Conservation (phyloP, 2,329 filamentous ascomycete genomes). For the Aspergillus eucalypticola region DNA sequence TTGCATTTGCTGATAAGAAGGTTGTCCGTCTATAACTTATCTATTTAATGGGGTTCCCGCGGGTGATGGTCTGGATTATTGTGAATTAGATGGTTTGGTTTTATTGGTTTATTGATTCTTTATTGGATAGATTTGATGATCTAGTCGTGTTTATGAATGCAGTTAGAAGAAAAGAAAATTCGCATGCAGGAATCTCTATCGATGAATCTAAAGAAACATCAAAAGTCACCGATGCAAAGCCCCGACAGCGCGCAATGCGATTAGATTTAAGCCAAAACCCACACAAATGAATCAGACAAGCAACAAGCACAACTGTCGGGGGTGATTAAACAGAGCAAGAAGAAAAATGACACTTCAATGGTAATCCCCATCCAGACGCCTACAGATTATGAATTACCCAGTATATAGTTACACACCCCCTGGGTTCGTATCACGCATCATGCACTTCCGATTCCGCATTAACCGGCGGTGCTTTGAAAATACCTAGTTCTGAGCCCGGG, state of each 20-base stretch:
- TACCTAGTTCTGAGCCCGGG: conserved; percentile 69
- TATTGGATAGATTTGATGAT: neutral
- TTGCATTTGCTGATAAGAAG: conserved; percentile 17
- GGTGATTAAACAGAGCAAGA: neutral
- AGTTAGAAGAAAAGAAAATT: neutral
- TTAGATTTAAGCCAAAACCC: conserved; percentile 3
- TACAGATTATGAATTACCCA: conserved; percentile 6
- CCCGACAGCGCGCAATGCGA: conserved; percentile 4
- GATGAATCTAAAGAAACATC: neutral
- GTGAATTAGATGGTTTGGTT: no score
- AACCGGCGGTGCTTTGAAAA: conserved; percentile 51
- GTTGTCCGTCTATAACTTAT: neutral
- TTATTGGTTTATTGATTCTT: no score
- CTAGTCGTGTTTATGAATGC: neutral
- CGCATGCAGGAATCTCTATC: neutral
- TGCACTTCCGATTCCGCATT: conserved; percentile 19
- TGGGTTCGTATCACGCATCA: conserved; percentile 17
- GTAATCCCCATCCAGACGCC: neutral
- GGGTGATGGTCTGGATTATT: no score
- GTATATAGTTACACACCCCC: conserved; percentile 3
- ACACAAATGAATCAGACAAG: neutral
- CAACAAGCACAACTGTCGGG: neutral
- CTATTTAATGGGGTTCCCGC: no score
- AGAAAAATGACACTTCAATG: neutral
- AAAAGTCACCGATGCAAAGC: conserved; percentile 6